phyloP scores from a whole-genome alignment of 2,329 filamentous ascomycete genomes.

The Xylariaceae sp. region DNA sequence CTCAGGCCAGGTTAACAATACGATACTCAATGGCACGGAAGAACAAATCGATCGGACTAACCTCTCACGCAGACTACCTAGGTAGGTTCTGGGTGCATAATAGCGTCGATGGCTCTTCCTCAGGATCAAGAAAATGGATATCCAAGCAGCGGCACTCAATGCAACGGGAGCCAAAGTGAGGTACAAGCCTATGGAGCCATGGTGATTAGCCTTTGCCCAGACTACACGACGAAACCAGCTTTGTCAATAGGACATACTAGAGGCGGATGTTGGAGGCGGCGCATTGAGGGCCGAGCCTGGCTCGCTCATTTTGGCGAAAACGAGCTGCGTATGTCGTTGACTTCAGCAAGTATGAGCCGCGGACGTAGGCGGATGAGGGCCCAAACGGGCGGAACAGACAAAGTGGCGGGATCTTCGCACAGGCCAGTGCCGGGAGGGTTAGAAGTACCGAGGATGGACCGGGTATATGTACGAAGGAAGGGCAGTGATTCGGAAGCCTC shows the following conservation, averaged over 20 bases:
- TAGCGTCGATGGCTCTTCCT: constrained; percentile 44
- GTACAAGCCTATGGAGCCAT: constrained; percentile 36
- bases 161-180: constrained; percentile 41
- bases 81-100: constrained; percentile 49
- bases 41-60: constrained; percentile 18
- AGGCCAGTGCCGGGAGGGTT: too few relatives aligned
- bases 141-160: constrained; percentile 38
- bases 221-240: not conserved
- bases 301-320: constrained; percentile 18
- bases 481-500: too few relatives aligned
- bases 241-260: constrained; percentile 22
- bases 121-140: constrained; percentile 44
- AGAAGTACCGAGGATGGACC: too few relatives aligned
- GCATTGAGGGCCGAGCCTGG: constrained; percentile 21
- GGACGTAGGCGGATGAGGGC: not conserved
- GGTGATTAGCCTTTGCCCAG: constrained; percentile 15
- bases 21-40: not conserved
- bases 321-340: constrained; percentile 3
- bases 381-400: not conserved
- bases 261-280: constrained; percentile 20
- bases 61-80: constrained; percentile 44
- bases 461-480: too few relatives aligned
- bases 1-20: constrained; percentile 9
- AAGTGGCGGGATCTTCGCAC: not conserved
- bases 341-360: not conserved